phyloP scores from a whole-genome alignment of 31 red algal species.

The Bonnemaisonia californica region DNA sequence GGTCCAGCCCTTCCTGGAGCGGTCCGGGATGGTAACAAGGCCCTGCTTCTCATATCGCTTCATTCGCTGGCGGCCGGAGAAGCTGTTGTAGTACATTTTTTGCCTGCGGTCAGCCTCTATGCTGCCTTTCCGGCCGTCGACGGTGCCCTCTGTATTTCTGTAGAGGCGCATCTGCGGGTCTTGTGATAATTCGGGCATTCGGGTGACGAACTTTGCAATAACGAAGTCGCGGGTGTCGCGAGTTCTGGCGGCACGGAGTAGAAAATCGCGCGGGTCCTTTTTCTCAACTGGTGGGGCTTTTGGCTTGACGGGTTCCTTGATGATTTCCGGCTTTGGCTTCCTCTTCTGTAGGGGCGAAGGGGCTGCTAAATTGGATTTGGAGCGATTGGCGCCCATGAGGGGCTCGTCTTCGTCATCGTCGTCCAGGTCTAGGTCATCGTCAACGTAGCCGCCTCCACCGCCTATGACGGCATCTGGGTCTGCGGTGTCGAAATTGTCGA shows the following conservation, averaged over 20 bases:
- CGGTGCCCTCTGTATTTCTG: constrained; percentile 30
- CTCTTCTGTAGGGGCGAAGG: constrained; percentile 6
- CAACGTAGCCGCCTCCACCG: constrained; percentile 58
- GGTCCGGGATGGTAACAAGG: constrained; percentile 43
- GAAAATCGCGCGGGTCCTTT: constrained; percentile 31
- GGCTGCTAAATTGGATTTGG: background rate
- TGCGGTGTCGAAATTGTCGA: constrained; percentile 9
- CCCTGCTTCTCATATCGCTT: constrained; percentile 47
- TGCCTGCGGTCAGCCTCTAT: constrained; percentile 54
- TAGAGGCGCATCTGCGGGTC: constrained; percentile 33
- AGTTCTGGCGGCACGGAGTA: constrained; percentile 21
- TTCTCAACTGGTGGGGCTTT: constrained; percentile 18
- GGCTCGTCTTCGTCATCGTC: constrained; percentile 59
- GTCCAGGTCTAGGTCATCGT: constrained; percentile 51
- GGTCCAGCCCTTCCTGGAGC: constrained; percentile 34
- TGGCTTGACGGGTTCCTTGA: background rate
- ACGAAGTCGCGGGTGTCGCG: constrained; percentile 29
- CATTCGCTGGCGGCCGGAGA: constrained; percentile 23
- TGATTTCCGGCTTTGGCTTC: background rate
- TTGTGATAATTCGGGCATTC: constrained; percentile 29
- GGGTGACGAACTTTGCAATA: constrained; percentile 44
- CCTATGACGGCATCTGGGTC: constrained; percentile 15
- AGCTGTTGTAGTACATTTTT: constrained; percentile 26
- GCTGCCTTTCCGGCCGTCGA: constrained; percentile 3
- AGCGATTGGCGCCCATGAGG: background rate